Evolutionary conservation across 192 early-diverging fungal species (phyloP), one percentile per base, ranked within the genome.

Genomic region (Backusella westeae): DNA sequence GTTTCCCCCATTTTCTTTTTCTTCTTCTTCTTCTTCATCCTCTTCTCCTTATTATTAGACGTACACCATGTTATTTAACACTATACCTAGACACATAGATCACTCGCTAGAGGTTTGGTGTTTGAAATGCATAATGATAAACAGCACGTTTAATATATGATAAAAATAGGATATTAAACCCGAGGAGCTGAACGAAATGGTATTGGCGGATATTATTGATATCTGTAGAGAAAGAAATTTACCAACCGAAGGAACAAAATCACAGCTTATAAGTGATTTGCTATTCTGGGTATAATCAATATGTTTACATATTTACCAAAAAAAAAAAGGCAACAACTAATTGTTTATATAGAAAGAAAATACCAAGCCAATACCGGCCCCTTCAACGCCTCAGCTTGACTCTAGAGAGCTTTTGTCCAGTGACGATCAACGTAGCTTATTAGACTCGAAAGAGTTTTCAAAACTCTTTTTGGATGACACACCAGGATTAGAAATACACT

Each of bases 171-270:
- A 84, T 56, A 88, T 91, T 68, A 89, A 83, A 65, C 83, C 78
- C 76, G 81, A 80, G 23, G 87, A 92, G 4, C 82, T 94, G 15
- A 87, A 89, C 79, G 82, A 84, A 59, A 87, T 86, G 76, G 85
- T 89, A 77, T 89, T 90, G 72, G 92, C 90, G 8, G 92, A 94
- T 74, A 73, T 94, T 21, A 90, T 94, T 70, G 87, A 86, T 10
- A 82, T 92, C 49, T 94, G 92, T 75, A 90, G 90, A 70, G 91
- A 92, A 68, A 78, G 91, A 87, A 90, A 91, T 91, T 81, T 93
- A 63, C 81, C 87, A 17, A 80, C 89, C 0, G 91, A 91, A 72
- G 91, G 91, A 29, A 84, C 87, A 67, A 93, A 93, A 78, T 70
- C 81, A 21, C 72, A 85, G 23, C 80, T 93, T 66, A 88, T 93